Percentiles rank a stretch among this genome's conserved stretches.
These are phyloP conservation scores for Eucalyptus cloeziana DNA, from an alignment of 345 rosid species.

Conservation along the genomic window DNA sequence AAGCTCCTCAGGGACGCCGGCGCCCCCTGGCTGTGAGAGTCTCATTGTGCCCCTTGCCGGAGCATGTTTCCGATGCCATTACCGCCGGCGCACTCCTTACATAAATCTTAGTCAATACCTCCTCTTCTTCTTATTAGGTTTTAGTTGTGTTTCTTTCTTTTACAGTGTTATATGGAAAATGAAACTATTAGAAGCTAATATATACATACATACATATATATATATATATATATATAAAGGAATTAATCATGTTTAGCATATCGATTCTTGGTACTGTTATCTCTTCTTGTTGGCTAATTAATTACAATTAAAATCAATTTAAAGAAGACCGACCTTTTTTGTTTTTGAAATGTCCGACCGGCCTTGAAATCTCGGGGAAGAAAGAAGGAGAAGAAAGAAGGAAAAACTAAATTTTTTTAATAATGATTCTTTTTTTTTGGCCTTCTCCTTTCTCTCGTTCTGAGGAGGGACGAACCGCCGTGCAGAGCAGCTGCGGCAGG, in stretches of 20 bases:
- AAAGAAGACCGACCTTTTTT: neutral
- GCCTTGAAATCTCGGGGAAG: neutral
- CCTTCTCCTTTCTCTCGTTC: neutral
- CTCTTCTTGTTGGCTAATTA: neutral
- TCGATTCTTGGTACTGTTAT: neutral
- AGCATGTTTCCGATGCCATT: neutral
- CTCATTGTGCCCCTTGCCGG: neutral
- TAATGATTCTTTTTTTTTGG: neutral
- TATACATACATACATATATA: neutral
- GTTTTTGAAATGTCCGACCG: neutral
- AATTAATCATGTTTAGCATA: neutral
- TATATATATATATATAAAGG: neutral
- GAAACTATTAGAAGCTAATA: neutral
- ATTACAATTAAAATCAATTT: neutral
- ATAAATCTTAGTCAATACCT: neutral
- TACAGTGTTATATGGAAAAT: neutral
- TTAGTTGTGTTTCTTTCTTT: neutral
- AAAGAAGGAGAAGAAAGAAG: neutral
- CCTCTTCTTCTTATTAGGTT: neutral
- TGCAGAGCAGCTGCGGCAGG: neutral
- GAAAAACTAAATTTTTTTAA: neutral
- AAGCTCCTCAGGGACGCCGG: constrained; percentile 93
- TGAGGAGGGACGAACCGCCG: neutral
- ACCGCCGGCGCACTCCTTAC: neutral
- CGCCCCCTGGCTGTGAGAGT: constrained; percentile 79